A percentile compares a stretch with the other conserved stretches of the same genome.
Conservation (phyloP, 2,329 filamentous ascomycete genomes). For the Neodidymelliopsis sp. region DNA sequence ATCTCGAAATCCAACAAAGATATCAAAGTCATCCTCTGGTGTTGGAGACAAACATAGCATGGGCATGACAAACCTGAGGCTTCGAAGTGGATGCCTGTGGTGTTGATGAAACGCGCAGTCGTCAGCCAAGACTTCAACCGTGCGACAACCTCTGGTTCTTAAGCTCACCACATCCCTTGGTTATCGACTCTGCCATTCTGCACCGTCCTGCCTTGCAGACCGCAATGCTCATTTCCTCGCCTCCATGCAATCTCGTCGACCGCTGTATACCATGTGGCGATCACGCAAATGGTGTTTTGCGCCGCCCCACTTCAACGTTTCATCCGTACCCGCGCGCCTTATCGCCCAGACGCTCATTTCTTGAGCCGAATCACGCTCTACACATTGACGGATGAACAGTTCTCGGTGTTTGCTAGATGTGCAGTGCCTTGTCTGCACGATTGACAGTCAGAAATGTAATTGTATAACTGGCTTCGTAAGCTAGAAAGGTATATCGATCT, state of each 20-base stretch:
- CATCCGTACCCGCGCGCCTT: conserved; percentile 17
- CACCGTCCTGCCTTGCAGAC: background rate
- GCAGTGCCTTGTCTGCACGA: too few species aligned
- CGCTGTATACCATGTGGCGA: conserved; percentile 24
- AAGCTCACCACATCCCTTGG: conserved; percentile 7
- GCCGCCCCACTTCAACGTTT: conserved; percentile 28
- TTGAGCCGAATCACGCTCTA: background rate
- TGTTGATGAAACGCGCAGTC: conserved; percentile 15
- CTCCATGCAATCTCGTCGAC: conserved; percentile 10
- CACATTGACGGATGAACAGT: background rate
- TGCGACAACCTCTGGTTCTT: conserved; percentile 11
- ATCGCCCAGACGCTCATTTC: conserved; percentile 10
- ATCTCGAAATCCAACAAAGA: background rate
- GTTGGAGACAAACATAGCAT: background rate
- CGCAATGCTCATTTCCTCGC: conserved; percentile 10
- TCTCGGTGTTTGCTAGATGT: background rate
- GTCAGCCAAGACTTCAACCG: conserved; percentile 13
- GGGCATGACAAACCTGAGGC: conserved; percentile 2
- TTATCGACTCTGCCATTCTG: background rate
- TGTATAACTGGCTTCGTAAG: background rate
- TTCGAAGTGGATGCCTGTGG: conserved; percentile 8
- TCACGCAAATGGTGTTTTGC: conserved; percentile 32
- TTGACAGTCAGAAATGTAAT: background rate
- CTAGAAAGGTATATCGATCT: background rate
- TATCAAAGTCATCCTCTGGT: background rate